phyloP scores from a whole-genome alignment of 1,284 basidiomycete species.

The Apiotrichum akiyoshidainum region DNA sequence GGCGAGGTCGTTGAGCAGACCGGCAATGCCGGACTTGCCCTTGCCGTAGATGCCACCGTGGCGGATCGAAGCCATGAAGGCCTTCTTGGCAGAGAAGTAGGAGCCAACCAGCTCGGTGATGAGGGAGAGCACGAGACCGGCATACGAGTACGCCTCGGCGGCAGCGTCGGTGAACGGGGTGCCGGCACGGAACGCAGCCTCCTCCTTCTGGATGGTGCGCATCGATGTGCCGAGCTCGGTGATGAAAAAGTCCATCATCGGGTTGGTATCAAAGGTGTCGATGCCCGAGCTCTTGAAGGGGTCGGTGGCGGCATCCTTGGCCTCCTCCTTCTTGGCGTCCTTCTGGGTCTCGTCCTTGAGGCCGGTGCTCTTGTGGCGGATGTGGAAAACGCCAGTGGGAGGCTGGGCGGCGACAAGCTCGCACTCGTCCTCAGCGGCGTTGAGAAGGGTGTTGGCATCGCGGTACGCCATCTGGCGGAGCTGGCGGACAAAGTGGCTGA shows the following conservation, averaged over 20 bases:
- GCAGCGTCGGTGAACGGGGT: conserved; percentile 9
- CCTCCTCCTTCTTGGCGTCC: conserved; percentile 10
- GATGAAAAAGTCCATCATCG: conserved; percentile 36
- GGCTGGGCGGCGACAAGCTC: conserved; percentile 67
- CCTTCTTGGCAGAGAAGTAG: conserved; percentile 84
- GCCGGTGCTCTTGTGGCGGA: conserved; percentile 59
- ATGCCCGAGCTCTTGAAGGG: conserved; percentile 55
- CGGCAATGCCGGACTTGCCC: conserved; percentile 31
- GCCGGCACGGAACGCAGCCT: conserved; percentile 12
- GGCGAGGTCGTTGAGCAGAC: conserved; percentile 71
- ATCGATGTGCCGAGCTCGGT: conserved; percentile 28
- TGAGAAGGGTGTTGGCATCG: conserved; percentile 73
- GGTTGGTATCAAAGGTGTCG: conserved; percentile 20
- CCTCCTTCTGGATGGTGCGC: conserved; percentile 18
- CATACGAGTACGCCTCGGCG: conserved; percentile 53
- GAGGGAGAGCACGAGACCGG: conserved; percentile 85
- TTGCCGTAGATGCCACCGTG: conserved; percentile 57
- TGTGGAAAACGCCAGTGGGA: conserved; percentile 57
- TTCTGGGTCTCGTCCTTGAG: conserved; percentile 16
- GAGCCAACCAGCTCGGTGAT: conserved; percentile 90
- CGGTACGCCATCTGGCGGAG: conserved; percentile 78
- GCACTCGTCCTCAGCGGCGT: conserved; percentile 67
- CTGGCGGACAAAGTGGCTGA: conserved; percentile 69
- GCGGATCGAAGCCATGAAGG: conserved; percentile 69
- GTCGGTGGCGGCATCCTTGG: conserved; percentile 17